A percentile compares a stretch with the other conserved stretches of the same genome.
phyloP scores from a whole-genome alignment of 768 basidiomycete species.

The Boletales sp. region DNA sequence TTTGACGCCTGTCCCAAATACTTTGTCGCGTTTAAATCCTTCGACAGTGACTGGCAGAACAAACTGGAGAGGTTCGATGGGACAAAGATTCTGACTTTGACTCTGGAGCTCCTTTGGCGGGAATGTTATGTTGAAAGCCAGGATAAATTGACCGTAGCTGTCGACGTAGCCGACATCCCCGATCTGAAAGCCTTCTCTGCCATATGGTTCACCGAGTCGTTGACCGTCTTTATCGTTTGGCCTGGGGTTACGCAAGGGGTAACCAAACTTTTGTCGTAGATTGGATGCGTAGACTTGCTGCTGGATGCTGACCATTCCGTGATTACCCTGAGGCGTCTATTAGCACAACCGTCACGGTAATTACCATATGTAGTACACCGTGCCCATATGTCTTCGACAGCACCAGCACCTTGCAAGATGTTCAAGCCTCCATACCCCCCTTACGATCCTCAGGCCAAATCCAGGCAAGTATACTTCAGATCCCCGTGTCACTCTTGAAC shows the following conservation, averaged over 20 bases:
- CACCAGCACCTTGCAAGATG: constrained; percentile 8
- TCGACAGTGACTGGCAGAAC: no score
- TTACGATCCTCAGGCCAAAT: constrained; percentile 70
- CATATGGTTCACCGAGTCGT: constrained; percentile 19
- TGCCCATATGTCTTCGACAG: no score
- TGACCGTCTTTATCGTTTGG: constrained; percentile 5
- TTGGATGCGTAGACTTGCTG: constrained; percentile 6
- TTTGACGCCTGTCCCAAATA: background rate
- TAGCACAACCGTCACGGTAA: no score
- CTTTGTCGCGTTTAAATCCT: no score
- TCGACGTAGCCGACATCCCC: constrained; percentile 34
- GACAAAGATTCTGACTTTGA: no score
- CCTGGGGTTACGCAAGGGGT: constrained; percentile 30
- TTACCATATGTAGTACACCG: background rate
- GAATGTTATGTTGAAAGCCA: constrained; percentile 33
- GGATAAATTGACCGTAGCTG: constrained; percentile 24
- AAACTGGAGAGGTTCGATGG: background rate
- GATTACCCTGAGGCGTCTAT: no score
- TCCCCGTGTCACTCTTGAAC: background rate
- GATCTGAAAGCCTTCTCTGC: constrained; percentile 24
- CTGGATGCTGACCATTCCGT: no score
- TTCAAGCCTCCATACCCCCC: constrained; percentile 61
- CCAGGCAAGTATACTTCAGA: constrained; percentile 41
- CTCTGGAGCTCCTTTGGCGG: constrained; percentile 15
- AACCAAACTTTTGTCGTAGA: constrained; percentile 17